These are phyloP conservation scores for Vitis labrusca DNA, from an alignment of 164 flowering plant genomes.

Conservation along the genomic window DNA sequence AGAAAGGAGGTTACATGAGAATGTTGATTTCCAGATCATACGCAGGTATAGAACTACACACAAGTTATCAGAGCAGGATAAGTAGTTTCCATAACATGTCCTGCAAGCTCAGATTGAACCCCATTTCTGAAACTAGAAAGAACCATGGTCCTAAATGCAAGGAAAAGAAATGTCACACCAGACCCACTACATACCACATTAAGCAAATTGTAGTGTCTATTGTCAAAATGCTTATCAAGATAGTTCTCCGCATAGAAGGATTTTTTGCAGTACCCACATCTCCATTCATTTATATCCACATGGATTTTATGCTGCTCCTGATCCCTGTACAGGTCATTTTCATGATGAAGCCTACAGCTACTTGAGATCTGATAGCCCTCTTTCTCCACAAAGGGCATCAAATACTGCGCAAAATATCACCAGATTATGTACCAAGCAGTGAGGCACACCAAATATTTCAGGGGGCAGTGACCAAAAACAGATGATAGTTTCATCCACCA, in stretches of 20 bases:
- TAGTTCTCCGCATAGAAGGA: conserved; percentile 69
- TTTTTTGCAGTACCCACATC: conserved; percentile 83
- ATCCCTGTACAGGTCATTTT: conserved; percentile 76
- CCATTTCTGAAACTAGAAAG: too few relatives aligned
- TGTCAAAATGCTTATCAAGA: conserved; percentile 84
- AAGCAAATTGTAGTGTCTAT: conserved; percentile 67
- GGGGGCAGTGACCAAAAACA: background rate
- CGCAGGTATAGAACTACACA: too few relatives aligned
- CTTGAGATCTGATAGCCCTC: conserved; percentile 56
- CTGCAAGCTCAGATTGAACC: too few relatives aligned
- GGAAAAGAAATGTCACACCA: background rate
- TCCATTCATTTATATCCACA: conserved; percentile 74
- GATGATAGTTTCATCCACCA: background rate
- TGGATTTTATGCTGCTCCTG: conserved; percentile 80
- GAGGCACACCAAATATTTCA: background rate
- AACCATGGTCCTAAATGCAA: too few relatives aligned
- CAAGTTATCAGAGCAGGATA: too few relatives aligned
- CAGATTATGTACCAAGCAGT: background rate
- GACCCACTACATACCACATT: conserved; percentile 54
- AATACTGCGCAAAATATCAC: conserved; percentile 48
- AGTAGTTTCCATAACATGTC: too few relatives aligned
- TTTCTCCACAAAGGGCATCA: conserved; percentile 79
- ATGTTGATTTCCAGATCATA: too few relatives aligned
- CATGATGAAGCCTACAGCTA: conserved; percentile 70
- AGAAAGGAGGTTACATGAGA: too few relatives aligned